Evolutionary conservation across 768 basidiomycete species (phyloP).

Genomic region (Baorangia bicolor): DNA sequence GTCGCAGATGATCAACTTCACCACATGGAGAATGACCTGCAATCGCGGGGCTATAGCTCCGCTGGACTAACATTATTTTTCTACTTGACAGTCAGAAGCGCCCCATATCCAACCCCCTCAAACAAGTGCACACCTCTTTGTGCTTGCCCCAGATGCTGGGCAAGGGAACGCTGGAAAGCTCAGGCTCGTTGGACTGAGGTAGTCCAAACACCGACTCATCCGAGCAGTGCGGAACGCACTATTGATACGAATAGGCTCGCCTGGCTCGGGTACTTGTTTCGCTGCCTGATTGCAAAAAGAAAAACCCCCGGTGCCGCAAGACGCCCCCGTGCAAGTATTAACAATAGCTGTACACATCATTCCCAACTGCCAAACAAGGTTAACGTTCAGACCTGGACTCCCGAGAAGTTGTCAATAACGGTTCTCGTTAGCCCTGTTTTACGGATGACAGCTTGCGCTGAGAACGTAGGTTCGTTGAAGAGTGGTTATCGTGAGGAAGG

Average conservation of each 20-base stretch:
- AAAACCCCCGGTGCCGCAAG: background rate
- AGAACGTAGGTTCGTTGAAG: background rate
- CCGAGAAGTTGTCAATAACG: background rate
- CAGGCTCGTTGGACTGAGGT: background rate
- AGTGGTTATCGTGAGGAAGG: background rate
- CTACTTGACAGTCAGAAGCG: no score
- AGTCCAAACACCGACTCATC: background rate
- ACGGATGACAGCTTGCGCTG: background rate
- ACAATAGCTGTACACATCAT: background rate
- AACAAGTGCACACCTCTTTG: background rate
- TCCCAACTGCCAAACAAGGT: background rate
- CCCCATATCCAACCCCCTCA: no score
- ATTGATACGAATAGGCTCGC: background rate
- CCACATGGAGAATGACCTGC: background rate
- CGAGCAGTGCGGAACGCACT: background rate
- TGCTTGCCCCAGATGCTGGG: background rate
- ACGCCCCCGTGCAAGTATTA: background rate
- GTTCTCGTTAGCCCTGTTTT: background rate
- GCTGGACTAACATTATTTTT: no score
- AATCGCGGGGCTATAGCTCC: background rate
- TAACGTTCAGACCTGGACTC: background rate
- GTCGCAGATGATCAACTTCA: background rate
- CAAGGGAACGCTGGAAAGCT: background rate
- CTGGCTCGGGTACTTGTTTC: background rate
- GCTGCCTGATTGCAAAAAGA: background rate